Conservation (phyloP, 2,329 filamentous ascomycete genomes). For the Plectosphaerella plurivora region DNA sequence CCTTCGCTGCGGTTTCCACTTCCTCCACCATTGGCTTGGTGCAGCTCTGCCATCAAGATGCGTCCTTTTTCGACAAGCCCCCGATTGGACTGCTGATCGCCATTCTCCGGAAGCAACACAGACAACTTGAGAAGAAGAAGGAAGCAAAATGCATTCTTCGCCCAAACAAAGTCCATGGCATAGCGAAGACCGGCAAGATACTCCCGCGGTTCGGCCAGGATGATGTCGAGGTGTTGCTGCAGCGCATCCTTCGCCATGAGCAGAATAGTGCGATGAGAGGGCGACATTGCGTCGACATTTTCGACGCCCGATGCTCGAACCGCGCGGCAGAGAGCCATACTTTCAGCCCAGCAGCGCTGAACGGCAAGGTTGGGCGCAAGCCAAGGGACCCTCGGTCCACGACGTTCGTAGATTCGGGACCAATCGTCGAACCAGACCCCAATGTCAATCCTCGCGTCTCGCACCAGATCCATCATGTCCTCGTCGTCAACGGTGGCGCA, state of each 20-base stretch:
- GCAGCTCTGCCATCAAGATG: slow-evolving; percentile 18
- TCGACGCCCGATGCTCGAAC: slow-evolving; percentile 30
- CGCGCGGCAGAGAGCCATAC: slow-evolving; percentile 47
- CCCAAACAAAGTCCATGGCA: slow-evolving; percentile 55
- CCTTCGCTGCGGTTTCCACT: slow-evolving; percentile 2
- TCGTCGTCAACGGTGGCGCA: slow-evolving; percentile 20
- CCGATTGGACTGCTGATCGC: slow-evolving; percentile 9
- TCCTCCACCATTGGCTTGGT: slow-evolving; percentile 11
- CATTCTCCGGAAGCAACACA: slow-evolving; percentile 37
- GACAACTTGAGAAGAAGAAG: slow-evolving; percentile 48
- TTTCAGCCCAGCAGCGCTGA: slow-evolving; percentile 48
- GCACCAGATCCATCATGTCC: slow-evolving; percentile 32
- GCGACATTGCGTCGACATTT: slow-evolving; percentile 37
- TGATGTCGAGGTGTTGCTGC: slow-evolving; percentile 42
- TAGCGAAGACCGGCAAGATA: slow-evolving; percentile 48
- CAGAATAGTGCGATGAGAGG: slow-evolving; percentile 40
- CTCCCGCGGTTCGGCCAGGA: slow-evolving; percentile 35
- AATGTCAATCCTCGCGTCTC: slow-evolving; percentile 40
- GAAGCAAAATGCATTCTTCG: slow-evolving; percentile 54
- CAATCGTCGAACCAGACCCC: slow-evolving; percentile 41
- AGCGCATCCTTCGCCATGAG: slow-evolving; percentile 46
- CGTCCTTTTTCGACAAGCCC: slow-evolving; percentile 13
- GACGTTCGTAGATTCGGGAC: slow-evolving; percentile 18
- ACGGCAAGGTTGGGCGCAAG: slow-evolving; percentile 42
- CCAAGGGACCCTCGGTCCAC: slow-evolving; percentile 24